Base-by-base conservation (phyloP, 2,329 filamentous ascomycete species). In the Pezicula carpinea region DNA sequence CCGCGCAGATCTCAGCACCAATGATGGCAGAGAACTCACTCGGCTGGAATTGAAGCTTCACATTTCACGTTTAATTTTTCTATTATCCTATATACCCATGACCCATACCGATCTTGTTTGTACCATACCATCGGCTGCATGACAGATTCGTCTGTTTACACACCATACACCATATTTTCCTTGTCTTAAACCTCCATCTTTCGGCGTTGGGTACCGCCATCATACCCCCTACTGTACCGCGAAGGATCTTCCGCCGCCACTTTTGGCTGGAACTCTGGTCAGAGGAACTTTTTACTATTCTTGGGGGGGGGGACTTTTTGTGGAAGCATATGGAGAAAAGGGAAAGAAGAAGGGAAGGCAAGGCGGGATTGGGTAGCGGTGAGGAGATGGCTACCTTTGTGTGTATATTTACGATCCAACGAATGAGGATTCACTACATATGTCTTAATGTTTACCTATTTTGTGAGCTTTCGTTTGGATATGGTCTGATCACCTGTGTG, bases 11-110 rank as follows among this genome's bases (percentile, higher is more conserved):
- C 60, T 85, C 81, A 47, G 83, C 82, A 47, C 85, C 85, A 5
- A 82, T 88, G 58, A 86, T 86, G 82, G 80, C 83, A 11, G 84
- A 87, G 68, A 89, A 89, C 69, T 87, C 83, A 45, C 72, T 89
- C 58, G 85, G 85, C 56, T 89, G 85, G 85, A 87, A 86, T 66
- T 88, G 72, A 79, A 60, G 14, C 29, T 42, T 48, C 11, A 48
- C 38, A 38, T 52, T 45, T 34, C 46, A 48, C 44, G 40, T 49
- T 43, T 51, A 47, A 44, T 50, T 54, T 46, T 48, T 53, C 49
- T 46, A 49, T 39, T 32, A 36, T 34, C 41, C 48, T 47, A 47
- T 53, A 55, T 57, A 58, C 54, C 53, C 55, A 51, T 50, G 51
- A 53, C 35, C 49, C 48, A 52, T 36, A 23, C 39, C 43, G 45